Base-by-base conservation (phyloP, 331 rosid species). In the Malus hybrid region DNA sequence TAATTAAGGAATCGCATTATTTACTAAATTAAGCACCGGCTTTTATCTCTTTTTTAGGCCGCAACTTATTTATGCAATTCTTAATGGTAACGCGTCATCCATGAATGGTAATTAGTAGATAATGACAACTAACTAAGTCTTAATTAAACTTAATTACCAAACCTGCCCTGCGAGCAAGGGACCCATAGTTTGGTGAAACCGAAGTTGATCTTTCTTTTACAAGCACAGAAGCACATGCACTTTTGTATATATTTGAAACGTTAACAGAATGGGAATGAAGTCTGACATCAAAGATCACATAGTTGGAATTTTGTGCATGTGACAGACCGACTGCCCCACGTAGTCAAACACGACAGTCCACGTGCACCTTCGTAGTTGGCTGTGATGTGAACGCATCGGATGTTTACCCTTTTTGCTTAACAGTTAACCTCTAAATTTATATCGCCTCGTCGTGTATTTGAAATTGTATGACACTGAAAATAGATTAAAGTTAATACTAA, bases 181-280 rank as follows among this genome's bases (percentile, higher is more conserved):
- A 62, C 73, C 74, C 44, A 61, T 6, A 24, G 69, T 76, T 78
- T 69, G 83, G 84, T 79, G 84, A 81, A 72, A 79, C 73, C 84
- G 70, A 85, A 63, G 86, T 55, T 76, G 88, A 85, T 81, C 33
- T 52, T 5, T 71, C 12, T 61, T 11, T 32, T 24, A 6, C 0
- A 12, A 61, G 66, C n/a, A 61, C 66, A 10, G 65, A 59, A 59
- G 68, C 16, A 54, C 71, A 42, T 50, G 57, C 20, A 15, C 57
- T 39, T 39, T 39, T 39, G 12, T 7, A 39, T 7, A 34, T 7
- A 34, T 34, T 36, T 36, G 10, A 36, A 1, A 36, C 4, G 57
- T 20, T 56, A n/a, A 7, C 83, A 20, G 69, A 67, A 72, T 27
- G 69, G 61, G 70, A 67, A 65, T 20, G 48, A 69, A 32, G 59